Conservation (phyloP, 2,329 filamentous ascomycete genomes). For the Dactylellina sp. region DNA sequence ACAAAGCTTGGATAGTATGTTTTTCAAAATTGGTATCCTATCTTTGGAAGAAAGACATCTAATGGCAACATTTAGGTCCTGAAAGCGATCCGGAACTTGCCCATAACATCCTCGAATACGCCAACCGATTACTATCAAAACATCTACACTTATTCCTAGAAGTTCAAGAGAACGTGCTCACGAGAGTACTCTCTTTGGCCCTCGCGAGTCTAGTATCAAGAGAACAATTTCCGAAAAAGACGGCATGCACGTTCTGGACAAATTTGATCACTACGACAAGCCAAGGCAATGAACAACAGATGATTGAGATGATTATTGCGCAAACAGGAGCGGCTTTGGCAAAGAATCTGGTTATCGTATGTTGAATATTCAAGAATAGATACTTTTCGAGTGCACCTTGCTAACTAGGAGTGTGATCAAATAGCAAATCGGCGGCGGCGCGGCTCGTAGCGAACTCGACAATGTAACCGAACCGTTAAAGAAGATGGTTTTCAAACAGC, state of each 20-base stretch:
- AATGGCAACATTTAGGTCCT: slow-evolving; percentile 64
- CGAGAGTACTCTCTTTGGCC: slow-evolving; percentile 72
- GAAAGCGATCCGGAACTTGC: slow-evolving; percentile 77
- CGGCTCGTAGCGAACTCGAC: slow-evolving; percentile 78
- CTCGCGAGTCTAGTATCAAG: slow-evolving; percentile 76
- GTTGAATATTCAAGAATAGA: neutral
- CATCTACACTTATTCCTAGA: slow-evolving; percentile 72
- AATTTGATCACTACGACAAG: slow-evolving; percentile 64
- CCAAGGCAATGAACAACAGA: slow-evolving; percentile 66
- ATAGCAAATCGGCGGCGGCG: slow-evolving; percentile 75
- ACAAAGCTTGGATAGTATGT: slow-evolving; percentile 71
- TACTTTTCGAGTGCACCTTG: too few species aligned
- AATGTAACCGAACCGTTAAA: slow-evolving; percentile 77
- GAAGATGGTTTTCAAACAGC: slow-evolving; percentile 72
- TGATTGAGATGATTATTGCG: slow-evolving; percentile 61
- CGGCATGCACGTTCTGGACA: slow-evolving; percentile 81
- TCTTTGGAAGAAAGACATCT: slow-evolving; percentile 47
- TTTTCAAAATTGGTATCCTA: neutral
- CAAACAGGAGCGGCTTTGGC: slow-evolving; percentile 60
- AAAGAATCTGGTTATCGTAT: slow-evolving; percentile 60
- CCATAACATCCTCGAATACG: slow-evolving; percentile 79
- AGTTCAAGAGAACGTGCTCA: slow-evolving; percentile 71
- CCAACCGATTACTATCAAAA: slow-evolving; percentile 73
- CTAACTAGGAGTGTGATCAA: neutral
- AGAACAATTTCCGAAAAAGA: slow-evolving; percentile 80